phyloP scores from a whole-genome alignment of 2,329 filamentous ascomycete species.

The Penicillium sp. region DNA sequence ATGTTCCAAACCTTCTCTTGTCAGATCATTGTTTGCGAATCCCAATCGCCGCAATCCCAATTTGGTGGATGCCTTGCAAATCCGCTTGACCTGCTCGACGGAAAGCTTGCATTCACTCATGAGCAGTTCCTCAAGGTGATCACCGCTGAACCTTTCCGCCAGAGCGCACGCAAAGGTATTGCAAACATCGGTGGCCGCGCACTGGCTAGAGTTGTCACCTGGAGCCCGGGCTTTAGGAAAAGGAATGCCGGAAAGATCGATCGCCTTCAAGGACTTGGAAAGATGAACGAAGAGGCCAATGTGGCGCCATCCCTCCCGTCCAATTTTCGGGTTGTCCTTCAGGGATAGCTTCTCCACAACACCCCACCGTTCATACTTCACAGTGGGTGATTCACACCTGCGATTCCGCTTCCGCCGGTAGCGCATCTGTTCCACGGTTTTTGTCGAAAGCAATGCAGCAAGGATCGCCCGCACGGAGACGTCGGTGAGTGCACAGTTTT shows the following conservation, averaged over 20 bases:
- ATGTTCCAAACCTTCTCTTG: slow-evolving; percentile 71
- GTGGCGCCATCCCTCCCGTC: slow-evolving; percentile 85
- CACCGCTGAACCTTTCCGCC: slow-evolving; percentile 71
- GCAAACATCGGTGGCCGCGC: slow-evolving; percentile 53
- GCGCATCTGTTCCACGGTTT: slow-evolving; percentile 60
- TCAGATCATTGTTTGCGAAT: slow-evolving; percentile 78
- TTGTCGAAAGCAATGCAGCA: slow-evolving; percentile 79
- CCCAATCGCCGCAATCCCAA: slow-evolving; percentile 78
- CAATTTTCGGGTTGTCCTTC: slow-evolving; percentile 85
- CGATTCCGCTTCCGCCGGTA: slow-evolving; percentile 47
- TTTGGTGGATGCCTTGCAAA: slow-evolving; percentile 80
- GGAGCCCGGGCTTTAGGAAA: slow-evolving; percentile 59
- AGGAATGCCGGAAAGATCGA: slow-evolving; percentile 82
- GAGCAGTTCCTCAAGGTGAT: slow-evolving; percentile 77
- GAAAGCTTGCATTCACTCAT: slow-evolving; percentile 76
- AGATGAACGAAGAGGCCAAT: slow-evolving; percentile 88
- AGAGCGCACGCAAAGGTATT: slow-evolving; percentile 73
- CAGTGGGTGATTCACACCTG: slow-evolving; percentile 34
- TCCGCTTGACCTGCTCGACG: slow-evolving; percentile 67
- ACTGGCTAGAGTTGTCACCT: slow-evolving; percentile 25
- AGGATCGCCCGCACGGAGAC: slow-evolving; percentile 84
- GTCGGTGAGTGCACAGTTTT: slow-evolving; percentile 83
- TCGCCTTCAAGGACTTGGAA: slow-evolving; percentile 78
- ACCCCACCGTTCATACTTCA: slow-evolving; percentile 51
- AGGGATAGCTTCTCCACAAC: slow-evolving; percentile 83